Conservation (phyloP, 2,329 filamentous ascomycete species). For the Podosphaera fusca region DNA sequence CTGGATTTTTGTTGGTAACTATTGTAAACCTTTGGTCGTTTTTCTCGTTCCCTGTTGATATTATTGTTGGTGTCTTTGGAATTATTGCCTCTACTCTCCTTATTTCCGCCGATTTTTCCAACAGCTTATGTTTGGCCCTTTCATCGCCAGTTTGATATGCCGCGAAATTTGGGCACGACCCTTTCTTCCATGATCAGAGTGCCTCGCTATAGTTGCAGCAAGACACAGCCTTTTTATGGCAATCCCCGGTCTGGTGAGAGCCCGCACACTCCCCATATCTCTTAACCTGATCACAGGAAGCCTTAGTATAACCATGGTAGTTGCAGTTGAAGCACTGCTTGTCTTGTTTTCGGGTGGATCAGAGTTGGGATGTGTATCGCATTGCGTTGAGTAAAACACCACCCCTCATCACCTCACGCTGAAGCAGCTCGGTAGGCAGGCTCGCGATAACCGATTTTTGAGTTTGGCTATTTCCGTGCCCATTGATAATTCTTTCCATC, state of each 20-base stretch:
- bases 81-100: not conserved
- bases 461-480: not conserved
- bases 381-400: not conserved
- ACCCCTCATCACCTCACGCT: not conserved
- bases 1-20: no score
- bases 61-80: not conserved
- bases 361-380: not conserved
- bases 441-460: not conserved
- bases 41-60: not conserved
- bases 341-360: not conserved
- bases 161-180: not conserved
- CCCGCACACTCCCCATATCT: not conserved
- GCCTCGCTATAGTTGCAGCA: not conserved
- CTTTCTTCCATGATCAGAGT: not conserved
- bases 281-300: not conserved
- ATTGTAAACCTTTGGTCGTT: not conserved
- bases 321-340: not conserved
- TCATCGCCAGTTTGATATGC: not conserved
- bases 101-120: not conserved
- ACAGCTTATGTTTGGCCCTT: not conserved
- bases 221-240: not conserved
- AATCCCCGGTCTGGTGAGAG: not conserved
- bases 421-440: not conserved
- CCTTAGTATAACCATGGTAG: not conserved
- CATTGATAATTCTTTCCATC: not conserved